Conservation (phyloP, 1,139 yeast species). For the Pneumocystis canis region DNA sequence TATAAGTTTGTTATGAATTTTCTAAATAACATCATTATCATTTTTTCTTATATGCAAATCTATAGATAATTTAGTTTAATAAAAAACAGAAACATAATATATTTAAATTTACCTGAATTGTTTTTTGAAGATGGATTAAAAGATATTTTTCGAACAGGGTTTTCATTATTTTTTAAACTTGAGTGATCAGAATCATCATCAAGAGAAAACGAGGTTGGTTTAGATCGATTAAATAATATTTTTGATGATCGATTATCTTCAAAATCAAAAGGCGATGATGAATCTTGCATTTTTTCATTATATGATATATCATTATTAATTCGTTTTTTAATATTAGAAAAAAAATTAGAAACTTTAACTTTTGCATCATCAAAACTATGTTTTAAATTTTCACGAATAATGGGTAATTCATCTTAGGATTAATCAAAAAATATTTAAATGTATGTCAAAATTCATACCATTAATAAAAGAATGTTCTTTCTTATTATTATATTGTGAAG, state of each 20-base stretch:
- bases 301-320: not conserved
- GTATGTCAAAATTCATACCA: not conserved
- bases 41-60: not conserved
- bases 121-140: not conserved
- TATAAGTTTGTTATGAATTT: not conserved
- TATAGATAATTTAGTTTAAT: not conserved
- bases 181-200: not conserved
- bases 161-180: not conserved
- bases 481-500: not conserved
- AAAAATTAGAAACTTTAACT: constrained; percentile 67
- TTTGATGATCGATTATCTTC: not conserved
- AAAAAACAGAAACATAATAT: not conserved
- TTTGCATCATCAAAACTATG: constrained; percentile 79
- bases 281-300: not conserved
- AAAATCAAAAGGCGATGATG: not conserved
- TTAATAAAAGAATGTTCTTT: not conserved
- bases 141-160: not conserved
- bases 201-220: not conserved
- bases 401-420: constrained; percentile 39
- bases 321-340: constrained; percentile 42
- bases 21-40: not conserved
- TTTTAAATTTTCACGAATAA: constrained; percentile 51
- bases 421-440: not conserved
- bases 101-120: not conserved
- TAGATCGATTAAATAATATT: not conserved